Evolutionary conservation across 208 protist species (phyloP).

Genomic region (Histomonas meleagridis): DNA sequence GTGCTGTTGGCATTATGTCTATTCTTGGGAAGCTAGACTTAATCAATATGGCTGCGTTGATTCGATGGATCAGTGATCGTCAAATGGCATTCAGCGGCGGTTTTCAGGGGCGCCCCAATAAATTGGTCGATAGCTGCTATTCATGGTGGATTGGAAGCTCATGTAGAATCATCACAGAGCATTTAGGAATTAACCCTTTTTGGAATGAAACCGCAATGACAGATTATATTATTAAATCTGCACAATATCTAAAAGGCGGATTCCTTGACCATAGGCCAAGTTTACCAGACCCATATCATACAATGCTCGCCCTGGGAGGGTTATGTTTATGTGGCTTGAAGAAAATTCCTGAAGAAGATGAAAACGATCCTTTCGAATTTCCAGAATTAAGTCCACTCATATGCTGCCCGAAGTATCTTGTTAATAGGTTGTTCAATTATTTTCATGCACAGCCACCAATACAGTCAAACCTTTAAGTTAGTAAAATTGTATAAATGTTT

Average conservation of each 20-base stretch:
- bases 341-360: background rate
- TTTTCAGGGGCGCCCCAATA: conserved; percentile 48
- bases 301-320: background rate
- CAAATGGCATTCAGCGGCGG: conserved; percentile 45
- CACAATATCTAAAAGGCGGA: background rate
- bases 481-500: too few relatives aligned
- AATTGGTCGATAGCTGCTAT: conserved; percentile 50
- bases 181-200: background rate
- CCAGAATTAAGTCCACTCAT: too few relatives aligned
- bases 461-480: too few relatives aligned
- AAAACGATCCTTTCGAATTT: too few relatives aligned
- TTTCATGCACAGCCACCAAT: too few relatives aligned
- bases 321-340: background rate
- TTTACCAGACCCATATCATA: background rate
- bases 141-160: conserved; percentile 45
- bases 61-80: conserved; percentile 34
- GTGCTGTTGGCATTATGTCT: conserved; percentile 37
- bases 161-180: background rate
- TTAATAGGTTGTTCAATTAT: too few relatives aligned
- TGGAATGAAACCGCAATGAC: background rate
- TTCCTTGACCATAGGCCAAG: background rate
- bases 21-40: conserved; percentile 36
- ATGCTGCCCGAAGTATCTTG: too few relatives aligned
- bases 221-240: background rate
- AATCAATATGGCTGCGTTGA: conserved; percentile 36